Evolutionary conservation across 1,284 basidiomycete genomes (phyloP).

Genomic region (Singerocomus rubriflavus): DNA sequence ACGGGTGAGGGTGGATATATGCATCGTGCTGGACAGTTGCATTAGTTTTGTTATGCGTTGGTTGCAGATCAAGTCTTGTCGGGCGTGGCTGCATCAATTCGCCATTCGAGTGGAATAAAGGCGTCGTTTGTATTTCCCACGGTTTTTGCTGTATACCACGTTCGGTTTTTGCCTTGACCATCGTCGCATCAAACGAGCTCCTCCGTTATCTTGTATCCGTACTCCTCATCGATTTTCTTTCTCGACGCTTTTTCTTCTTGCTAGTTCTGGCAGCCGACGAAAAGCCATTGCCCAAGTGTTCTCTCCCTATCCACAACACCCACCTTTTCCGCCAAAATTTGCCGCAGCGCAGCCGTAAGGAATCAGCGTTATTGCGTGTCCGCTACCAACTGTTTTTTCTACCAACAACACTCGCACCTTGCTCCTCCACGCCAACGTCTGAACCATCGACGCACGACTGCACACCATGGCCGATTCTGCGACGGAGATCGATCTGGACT

Average conservation of each 20-base stretch:
- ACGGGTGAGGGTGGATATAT: too few species aligned
- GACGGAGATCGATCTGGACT: constrained; percentile 95
- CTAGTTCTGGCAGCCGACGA: constrained; percentile 25
- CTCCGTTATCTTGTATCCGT: constrained; percentile 35
- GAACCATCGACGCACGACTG: constrained; percentile 14
- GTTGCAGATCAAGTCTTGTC: too few species aligned
- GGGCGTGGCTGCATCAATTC: too few species aligned
- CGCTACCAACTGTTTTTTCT: constrained; percentile 24
- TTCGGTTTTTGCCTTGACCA: constrained; percentile 34
- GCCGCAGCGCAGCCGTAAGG: constrained; percentile 19
- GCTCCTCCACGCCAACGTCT: constrained; percentile 17
- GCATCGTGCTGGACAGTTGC: background rate
- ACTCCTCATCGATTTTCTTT: constrained; percentile 33
- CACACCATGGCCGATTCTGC: constrained; percentile 56
- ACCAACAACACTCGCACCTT: constrained; percentile 18
- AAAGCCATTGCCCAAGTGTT: constrained; percentile 15
- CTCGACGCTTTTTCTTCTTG: constrained; percentile 9
- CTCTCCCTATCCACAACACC: background rate
- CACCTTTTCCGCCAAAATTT: constrained; percentile 22
- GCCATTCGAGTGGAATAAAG: background rate
- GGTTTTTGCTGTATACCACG: constrained; percentile 26
- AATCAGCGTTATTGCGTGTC: constrained; percentile 19
- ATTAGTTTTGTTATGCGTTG: background rate
- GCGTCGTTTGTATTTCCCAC: constrained; percentile 23
- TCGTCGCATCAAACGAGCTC: constrained; percentile 33